Evolutionary conservation across 805 yeast species (phyloP).

Genomic region (Kuraishia cidri): DNA sequence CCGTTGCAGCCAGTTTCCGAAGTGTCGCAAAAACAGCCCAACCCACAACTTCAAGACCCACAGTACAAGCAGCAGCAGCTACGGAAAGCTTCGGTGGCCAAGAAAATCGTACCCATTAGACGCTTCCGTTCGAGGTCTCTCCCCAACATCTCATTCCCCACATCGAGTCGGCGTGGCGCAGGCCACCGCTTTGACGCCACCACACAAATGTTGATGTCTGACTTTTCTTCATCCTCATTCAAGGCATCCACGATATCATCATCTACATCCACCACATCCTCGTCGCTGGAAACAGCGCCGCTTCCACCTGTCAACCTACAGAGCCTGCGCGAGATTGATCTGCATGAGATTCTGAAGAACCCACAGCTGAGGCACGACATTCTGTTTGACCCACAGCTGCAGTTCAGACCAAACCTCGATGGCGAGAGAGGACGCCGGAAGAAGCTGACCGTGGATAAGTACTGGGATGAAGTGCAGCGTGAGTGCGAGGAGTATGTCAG

Average conservation of each 20-base stretch:
- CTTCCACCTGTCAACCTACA: conserved; percentile 80
- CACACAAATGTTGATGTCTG: too few relatives aligned
- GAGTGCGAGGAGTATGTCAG: conserved; percentile 27
- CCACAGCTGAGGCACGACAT: conserved; percentile 93
- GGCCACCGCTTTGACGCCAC: too few relatives aligned
- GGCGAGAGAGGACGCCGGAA: conserved; percentile 85
- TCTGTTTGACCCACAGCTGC: conserved; percentile 83
- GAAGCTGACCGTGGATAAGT: conserved; percentile 65
- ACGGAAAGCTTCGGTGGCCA: too few relatives aligned
- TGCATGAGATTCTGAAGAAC: conserved; percentile 81
- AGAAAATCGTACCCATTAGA: conserved; percentile 9
- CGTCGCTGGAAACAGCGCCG: too few relatives aligned
- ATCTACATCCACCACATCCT: too few relatives aligned
- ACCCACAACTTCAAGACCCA: too few relatives aligned
- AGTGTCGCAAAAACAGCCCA: too few relatives aligned
- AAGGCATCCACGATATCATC: too few relatives aligned
- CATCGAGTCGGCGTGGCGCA: conserved; percentile 4
- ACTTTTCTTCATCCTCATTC: too few relatives aligned
- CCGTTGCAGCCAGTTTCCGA: too few relatives aligned
- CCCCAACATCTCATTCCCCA: conserved; percentile 22
- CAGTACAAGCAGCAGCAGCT: too few relatives aligned
- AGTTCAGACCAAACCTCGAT: conserved; percentile 84
- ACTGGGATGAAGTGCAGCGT: conserved; percentile 69
- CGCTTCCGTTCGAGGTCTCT: conserved; percentile 22
- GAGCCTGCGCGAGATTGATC: conserved; percentile 76